phyloP scores from a whole-genome alignment of 2,329 filamentous ascomycete genomes.

The Parastagonospora nodorum region DNA sequence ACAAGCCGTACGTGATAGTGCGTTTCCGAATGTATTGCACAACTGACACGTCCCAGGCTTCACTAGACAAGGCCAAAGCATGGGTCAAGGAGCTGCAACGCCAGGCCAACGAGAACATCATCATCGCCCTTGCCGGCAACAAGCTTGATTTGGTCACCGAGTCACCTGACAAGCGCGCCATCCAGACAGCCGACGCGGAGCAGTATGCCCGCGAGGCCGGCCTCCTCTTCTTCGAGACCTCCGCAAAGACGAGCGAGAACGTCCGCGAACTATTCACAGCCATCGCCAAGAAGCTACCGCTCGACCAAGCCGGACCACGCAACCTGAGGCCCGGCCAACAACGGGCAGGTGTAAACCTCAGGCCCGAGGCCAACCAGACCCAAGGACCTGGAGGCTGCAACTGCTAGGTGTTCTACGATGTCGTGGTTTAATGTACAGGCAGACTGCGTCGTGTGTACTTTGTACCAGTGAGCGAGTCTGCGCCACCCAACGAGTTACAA shows the following conservation, averaged over 20 bases:
- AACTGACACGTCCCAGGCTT: constrained; percentile 66
- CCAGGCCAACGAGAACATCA: constrained; percentile 99
- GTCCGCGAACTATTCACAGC: constrained; percentile 95
- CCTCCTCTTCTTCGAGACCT: constrained; percentile 97
- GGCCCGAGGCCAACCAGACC: constrained; percentile 64
- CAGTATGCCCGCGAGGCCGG: constrained; percentile 93
- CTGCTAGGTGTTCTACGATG: constrained; percentile 53
- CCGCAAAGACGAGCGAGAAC: constrained; percentile 95
- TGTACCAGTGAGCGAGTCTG: neutral
- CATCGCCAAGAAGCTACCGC: constrained; percentile 95
- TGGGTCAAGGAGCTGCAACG: constrained; percentile 99
- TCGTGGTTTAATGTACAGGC: constrained; percentile 11
- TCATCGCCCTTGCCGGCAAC: constrained; percentile 96
- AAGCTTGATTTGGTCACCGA: constrained; percentile 92
- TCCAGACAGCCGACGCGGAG: constrained; percentile 86
- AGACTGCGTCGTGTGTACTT: neutral
- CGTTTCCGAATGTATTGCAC: constrained; percentile 1
- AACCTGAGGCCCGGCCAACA: constrained; percentile 69
- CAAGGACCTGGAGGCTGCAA: constrained; percentile 66
- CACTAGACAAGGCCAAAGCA: constrained; percentile 96
- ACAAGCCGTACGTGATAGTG: constrained; percentile 75
- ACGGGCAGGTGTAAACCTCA: constrained; percentile 69
- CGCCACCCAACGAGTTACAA: constrained; percentile 1
- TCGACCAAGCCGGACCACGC: constrained; percentile 93
- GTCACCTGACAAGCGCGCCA: constrained; percentile 93